Percentiles rank a stretch among this genome's conserved stretches.
phyloP scores from a whole-genome alignment of 1,284 basidiomycete species.

The Malassezia caprae region DNA sequence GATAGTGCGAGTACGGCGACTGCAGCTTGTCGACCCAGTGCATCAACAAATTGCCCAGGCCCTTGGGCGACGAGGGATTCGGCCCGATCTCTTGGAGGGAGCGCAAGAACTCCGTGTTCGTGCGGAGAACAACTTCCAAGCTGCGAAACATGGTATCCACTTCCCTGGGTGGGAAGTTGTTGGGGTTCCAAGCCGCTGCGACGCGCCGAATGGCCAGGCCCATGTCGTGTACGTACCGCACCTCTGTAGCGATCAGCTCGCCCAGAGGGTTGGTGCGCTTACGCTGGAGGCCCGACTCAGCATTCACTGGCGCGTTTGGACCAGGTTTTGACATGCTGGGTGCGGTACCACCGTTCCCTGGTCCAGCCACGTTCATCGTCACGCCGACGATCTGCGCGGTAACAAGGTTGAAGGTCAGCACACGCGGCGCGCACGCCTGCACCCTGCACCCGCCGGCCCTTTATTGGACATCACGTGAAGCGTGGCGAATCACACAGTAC shows the following conservation, averaged over 20 bases:
- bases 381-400: neutral
- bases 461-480: neutral
- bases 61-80: constrained; percentile 85
- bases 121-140: constrained; percentile 81
- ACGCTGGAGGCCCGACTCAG: neutral
- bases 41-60: constrained; percentile 88
- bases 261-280: constrained; percentile 64
- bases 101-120: constrained; percentile 63
- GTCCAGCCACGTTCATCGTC: neutral
- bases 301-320: neutral
- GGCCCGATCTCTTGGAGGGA: constrained; percentile 87
- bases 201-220: constrained; percentile 90
- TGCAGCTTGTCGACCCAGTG: constrained; percentile 71
- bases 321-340: neutral
- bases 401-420: neutral
- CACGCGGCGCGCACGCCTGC: neutral
- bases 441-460: neutral
- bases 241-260: constrained; percentile 89
- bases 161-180: constrained; percentile 81
- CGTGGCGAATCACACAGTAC: neutral
- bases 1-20: constrained; percentile 72
- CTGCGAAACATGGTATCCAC: constrained; percentile 89
- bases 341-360: neutral
- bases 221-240: constrained; percentile 79
- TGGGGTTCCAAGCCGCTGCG: constrained; percentile 87